Evolutionary conservation across 1,284 basidiomycete genomes (phyloP).

Genomic region (Tetrapyrgos nigripes): DNA sequence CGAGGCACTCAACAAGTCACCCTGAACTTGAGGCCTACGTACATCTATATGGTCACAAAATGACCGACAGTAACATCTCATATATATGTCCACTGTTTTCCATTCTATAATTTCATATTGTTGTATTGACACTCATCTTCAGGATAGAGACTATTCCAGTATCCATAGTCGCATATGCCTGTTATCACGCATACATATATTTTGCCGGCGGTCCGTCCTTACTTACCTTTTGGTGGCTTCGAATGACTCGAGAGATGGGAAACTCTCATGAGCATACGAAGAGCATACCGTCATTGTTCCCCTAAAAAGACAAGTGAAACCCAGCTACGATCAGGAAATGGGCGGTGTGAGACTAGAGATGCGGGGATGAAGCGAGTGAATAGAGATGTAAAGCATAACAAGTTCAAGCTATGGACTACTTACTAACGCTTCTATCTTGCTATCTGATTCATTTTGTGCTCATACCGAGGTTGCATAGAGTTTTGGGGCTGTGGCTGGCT

Average conservation of each 20-base stretch:
- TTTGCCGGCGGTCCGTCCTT: not conserved
- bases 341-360: not conserved
- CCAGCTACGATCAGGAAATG: not conserved
- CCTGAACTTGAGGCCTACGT: not conserved
- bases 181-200: constrained; percentile 1
- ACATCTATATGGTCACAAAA: too few species aligned
- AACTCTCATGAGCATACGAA: constrained; percentile 4
- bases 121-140: not conserved
- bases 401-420: not conserved
- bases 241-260: constrained; percentile 1
- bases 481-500: not conserved
- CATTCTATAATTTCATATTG: constrained; percentile 1
- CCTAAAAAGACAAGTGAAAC: constrained; percentile 4
- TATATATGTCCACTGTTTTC: not conserved
- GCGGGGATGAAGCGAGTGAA: not conserved
- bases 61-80: not conserved
- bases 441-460: not conserved
- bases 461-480: not conserved
- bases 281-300: not conserved
- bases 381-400: not conserved
- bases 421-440: not conserved
- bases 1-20: constrained; percentile 1
- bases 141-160: not conserved
- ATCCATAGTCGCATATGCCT: not conserved
- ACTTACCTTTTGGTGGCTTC: not conserved